Percentiles rank a stretch among this genome's conserved stretches.
These are phyloP conservation scores for Boletus reticulatus DNA, from an alignment of 768 basidiomycete species.

Conservation along the genomic window DNA sequence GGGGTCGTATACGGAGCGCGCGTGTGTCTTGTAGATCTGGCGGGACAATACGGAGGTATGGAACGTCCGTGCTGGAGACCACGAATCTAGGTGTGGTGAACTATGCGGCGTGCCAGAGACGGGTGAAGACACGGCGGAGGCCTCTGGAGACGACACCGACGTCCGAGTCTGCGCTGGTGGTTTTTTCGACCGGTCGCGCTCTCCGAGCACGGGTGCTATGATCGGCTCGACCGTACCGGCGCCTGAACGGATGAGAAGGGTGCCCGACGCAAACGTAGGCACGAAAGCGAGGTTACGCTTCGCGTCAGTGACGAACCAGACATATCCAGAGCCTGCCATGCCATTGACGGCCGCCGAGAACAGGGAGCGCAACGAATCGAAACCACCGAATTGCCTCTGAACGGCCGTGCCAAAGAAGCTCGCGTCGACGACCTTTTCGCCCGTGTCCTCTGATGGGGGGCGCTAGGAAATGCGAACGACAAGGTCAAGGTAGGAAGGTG, in stretches of 20 bases:
- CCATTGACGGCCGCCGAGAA: constrained; percentile 76
- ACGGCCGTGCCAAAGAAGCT: constrained; percentile 20
- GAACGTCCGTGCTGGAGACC: constrained; percentile 29
- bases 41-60: constrained; percentile 21
- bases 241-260: constrained; percentile 73
- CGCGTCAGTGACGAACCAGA: constrained; percentile 83
- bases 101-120: constrained; percentile 40
- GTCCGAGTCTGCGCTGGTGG: constrained; percentile 6
- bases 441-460: constrained; percentile 28
- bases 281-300: constrained; percentile 64
- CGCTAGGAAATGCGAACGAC: constrained; percentile 19
- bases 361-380: constrained; percentile 68
- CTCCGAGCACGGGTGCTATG: constrained; percentile 31
- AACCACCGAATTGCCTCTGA: constrained; percentile 53
- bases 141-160: constrained; percentile 19
- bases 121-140: constrained; percentile 39
- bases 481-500: neutral
- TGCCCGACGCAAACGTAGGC: constrained; percentile 87
- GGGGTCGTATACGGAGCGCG: constrained; percentile 31
- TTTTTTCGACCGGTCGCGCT: neutral
- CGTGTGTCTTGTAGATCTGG: constrained; percentile 4
- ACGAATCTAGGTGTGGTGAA: constrained; percentile 29
- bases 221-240: constrained; percentile 31
- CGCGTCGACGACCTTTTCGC: constrained; percentile 19
- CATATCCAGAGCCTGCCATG: constrained; percentile 76